Percentiles rank a stretch among this genome's conserved stretches.
Evolutionary conservation across 2,329 filamentous ascomycete genomes (phyloP).

Genomic region (Pyrenophora graminea): DNA sequence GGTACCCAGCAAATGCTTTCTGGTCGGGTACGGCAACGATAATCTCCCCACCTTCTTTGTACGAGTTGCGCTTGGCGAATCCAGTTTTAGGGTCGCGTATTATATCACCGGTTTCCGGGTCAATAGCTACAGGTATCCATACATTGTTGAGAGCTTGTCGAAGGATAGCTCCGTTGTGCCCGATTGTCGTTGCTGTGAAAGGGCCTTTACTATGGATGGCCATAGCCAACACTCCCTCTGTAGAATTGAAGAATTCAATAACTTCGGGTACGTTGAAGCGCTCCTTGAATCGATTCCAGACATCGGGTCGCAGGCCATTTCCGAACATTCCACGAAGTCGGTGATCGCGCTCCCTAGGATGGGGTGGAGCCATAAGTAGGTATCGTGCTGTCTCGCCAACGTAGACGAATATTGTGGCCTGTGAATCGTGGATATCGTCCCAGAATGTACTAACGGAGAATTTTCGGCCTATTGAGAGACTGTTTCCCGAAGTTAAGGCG

Average conservation of each 20-base stretch:
- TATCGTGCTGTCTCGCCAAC: constrained; percentile 78
- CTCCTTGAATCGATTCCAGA: constrained; percentile 66
- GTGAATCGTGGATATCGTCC: constrained; percentile 68
- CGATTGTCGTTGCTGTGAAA: constrained; percentile 64
- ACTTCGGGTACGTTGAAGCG: constrained; percentile 66
- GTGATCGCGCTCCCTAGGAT: constrained; percentile 63
- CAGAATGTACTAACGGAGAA: constrained; percentile 73
- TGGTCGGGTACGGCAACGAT: constrained; percentile 62
- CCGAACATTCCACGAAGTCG: constrained; percentile 64
- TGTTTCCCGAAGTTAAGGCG: constrained; percentile 49
- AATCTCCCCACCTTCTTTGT: constrained; percentile 73
- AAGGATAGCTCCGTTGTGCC: constrained; percentile 68
- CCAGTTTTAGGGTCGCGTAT: constrained; percentile 67
- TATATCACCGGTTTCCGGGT: constrained; percentile 69
- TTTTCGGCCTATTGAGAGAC: constrained; percentile 64
- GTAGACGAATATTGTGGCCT: constrained; percentile 72
- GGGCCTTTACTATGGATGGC: constrained; percentile 57
- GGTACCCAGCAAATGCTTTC: constrained; percentile 64
- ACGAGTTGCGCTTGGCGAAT: constrained; percentile 64
- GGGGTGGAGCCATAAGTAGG: constrained; percentile 67
- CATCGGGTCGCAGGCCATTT: constrained; percentile 69
- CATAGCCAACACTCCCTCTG: constrained; percentile 69
- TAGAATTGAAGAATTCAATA: constrained; percentile 76
- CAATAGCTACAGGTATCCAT: constrained; percentile 68
- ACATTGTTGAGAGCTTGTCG: constrained; percentile 57